A percentile compares a stretch with the other conserved stretches of the same genome.
Evolutionary conservation across 2,329 filamentous ascomycete genomes (phyloP).

Genomic region (Aspergillus quadrilineatus): DNA sequence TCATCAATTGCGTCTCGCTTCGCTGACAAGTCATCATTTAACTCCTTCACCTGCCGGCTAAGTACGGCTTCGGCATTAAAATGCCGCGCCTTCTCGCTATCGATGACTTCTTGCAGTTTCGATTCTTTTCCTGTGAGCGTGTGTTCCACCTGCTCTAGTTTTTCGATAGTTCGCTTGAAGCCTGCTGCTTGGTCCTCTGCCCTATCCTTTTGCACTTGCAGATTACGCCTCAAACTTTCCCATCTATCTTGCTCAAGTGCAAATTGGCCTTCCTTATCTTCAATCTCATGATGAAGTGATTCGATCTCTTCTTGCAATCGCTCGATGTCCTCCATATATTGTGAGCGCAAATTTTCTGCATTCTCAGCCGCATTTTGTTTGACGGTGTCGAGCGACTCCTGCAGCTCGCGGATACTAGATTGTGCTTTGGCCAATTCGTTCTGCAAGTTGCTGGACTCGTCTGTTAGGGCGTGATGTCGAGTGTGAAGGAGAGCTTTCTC

Average conservation of each 20-base stretch:
- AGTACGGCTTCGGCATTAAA: constrained; percentile 69
- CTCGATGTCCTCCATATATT: constrained; percentile 57
- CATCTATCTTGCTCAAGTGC: constrained; percentile 71
- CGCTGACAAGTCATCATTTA: constrained; percentile 68
- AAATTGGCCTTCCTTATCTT: constrained; percentile 68
- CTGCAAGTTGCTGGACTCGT: constrained; percentile 67
- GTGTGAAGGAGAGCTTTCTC: constrained; percentile 70
- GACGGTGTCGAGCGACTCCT: constrained; percentile 53
- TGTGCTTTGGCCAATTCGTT: constrained; percentile 57
- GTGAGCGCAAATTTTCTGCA: constrained; percentile 58
- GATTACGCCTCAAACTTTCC: constrained; percentile 64
- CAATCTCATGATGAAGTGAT: constrained; percentile 62
- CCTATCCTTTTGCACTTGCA: constrained; percentile 65
- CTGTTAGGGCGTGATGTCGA: constrained; percentile 65
- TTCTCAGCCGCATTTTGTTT: constrained; percentile 59
- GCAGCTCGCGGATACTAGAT: constrained; percentile 47
- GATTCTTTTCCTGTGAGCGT: constrained; percentile 66
- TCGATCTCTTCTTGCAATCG: constrained; percentile 58
- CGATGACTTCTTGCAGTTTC: constrained; percentile 65
- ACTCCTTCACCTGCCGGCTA: constrained; percentile 69
- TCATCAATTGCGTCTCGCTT: constrained; percentile 66
- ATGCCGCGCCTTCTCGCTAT: constrained; percentile 71
- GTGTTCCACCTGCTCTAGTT: constrained; percentile 66
- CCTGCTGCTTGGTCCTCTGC: constrained; percentile 67
- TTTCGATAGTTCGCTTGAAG: constrained; percentile 69